Conservation (phyloP, 805 yeast species). For the Kodamaea leandrae region DNA sequence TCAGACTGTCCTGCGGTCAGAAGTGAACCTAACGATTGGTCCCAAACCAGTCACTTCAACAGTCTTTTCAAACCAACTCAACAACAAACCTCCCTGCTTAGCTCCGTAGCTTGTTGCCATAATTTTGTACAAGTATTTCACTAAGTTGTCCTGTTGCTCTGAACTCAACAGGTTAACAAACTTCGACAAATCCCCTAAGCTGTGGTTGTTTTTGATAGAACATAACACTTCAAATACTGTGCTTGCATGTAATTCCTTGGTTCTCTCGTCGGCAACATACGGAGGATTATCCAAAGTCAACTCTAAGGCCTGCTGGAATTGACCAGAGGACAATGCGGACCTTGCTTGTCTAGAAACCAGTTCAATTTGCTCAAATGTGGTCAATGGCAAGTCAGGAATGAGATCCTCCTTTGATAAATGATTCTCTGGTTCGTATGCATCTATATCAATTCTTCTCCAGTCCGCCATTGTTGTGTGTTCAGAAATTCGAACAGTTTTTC, state of each 20-base stretch:
- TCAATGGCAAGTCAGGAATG: constrained; percentile 49
- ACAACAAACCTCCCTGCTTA: constrained; percentile 79
- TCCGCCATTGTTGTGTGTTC: constrained; percentile 50
- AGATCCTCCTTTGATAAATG: constrained; percentile 64
- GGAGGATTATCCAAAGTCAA: constrained; percentile 73
- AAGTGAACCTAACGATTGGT: constrained; percentile 78
- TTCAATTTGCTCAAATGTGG: constrained; percentile 49
- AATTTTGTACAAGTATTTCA: constrained; percentile 82
- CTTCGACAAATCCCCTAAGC: constrained; percentile 61
- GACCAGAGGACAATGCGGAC: constrained; percentile 65
- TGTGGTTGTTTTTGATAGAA: constrained; percentile 50
- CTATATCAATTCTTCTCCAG: constrained; percentile 95
- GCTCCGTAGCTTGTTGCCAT: constrained; percentile 78
- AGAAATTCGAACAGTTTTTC: background rate
- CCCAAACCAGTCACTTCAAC: constrained; percentile 84
- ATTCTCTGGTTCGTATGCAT: constrained; percentile 82
- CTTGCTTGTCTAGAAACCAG: constrained; percentile 57
- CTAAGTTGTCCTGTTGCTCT: constrained; percentile 71
- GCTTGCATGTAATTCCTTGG: constrained; percentile 45
- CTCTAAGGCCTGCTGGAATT: constrained; percentile 62
- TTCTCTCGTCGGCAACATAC: constrained; percentile 65
- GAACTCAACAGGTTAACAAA: constrained; percentile 57
- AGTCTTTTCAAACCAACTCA: constrained; percentile 91
- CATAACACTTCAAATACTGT: constrained; percentile 66
- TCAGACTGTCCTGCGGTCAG: constrained; percentile 79